Base-by-base conservation (phyloP, 768 basidiomycete species). In the Lactarius pseudohatsudake region DNA sequence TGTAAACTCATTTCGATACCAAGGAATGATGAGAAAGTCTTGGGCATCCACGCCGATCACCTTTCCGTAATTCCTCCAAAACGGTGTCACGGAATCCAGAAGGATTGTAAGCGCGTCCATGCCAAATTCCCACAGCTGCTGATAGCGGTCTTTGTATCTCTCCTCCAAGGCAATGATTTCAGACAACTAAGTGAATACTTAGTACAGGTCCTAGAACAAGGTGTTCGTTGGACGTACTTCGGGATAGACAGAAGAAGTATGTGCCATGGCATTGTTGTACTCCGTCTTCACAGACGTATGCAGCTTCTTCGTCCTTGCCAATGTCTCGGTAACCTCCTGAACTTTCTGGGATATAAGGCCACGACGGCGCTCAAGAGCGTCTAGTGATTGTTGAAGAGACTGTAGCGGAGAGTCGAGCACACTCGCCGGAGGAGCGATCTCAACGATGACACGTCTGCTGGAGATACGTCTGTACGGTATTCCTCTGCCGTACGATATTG, bases 1-100 rank as follows among this genome's bases (percentile, higher is more conserved):
- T 0, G 91, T 91, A 73, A 91, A 92, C 73, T 92, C 91, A 74
- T 92, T 90, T 40, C 91, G 85, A 68, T 92, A 92, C 71, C 90
- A 82, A 8, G 91, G 91, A 65, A 92, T 86, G 70, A 92, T 89
- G 65, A 92, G 84, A 73, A 92, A 92, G 68, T 91, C 89, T 57
- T 87, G 86, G 54, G 90, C 81, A 71, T 92, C 91, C 72, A 90
- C 85, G 38, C 89, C 88, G 60, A 92, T 91, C n/a, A 85, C 84
- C 72, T 89, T 91, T 61, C 91, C 91, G 67, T 92, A 91, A 40
- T 82, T 89, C 68, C 90, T 81, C 91, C 91, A 92, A 72, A 92
- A 84, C 0, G 91, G 91, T 1, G 90, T 85, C 16, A 92, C 86
- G 2, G 85, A 87, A 71, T 91, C 90, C 54, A 92, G 80, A 58